Conservation (phyloP, 768 basidiomycete species). For the Calocybe gangraenosa region DNA sequence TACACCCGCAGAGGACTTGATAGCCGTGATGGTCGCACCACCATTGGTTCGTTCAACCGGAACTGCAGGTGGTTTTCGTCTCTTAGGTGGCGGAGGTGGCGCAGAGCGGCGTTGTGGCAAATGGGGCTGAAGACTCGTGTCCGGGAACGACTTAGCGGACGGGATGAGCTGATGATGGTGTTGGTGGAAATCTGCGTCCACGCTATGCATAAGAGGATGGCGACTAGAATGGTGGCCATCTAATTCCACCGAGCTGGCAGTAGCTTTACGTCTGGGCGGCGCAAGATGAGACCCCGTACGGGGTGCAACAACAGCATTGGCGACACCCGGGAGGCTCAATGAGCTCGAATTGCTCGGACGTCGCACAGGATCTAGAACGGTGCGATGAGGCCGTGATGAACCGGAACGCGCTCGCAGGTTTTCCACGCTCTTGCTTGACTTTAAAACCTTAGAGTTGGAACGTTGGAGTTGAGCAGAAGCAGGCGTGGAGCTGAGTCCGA, state of each 20-base stretch:
- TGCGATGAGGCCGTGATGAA: conserved; percentile 24
- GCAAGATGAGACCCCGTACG: conserved; percentile 4
- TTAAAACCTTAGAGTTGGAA: conserved; percentile 42
- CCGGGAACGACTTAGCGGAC: conserved; percentile 1
- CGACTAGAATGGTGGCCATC: conserved; percentile 17
- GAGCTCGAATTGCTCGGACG: conserved; percentile 36
- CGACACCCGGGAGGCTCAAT: conserved; percentile 27
- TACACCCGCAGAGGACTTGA: conserved; percentile 41
- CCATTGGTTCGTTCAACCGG: conserved; percentile 46
- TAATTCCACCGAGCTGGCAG: conserved; percentile 19
- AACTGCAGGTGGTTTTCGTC: conserved; percentile 70
- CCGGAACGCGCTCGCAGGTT: conserved; percentile 35
- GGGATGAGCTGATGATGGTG: conserved; percentile 15
- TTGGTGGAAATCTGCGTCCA: conserved; percentile 11
- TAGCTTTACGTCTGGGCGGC: conserved; percentile 21
- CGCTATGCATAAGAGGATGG: conserved; percentile 7
- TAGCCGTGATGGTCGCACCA: conserved; percentile 58
- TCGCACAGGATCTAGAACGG: conserved; percentile 30
- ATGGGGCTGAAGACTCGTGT: conserved; percentile 5
- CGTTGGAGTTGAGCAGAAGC: conserved; percentile 31
- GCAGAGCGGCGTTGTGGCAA: conserved; percentile 41
- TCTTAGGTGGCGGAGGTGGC: conserved; percentile 64
- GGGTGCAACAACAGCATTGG: conserved; percentile 8
- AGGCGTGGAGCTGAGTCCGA: conserved; percentile 21
- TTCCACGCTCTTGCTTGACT: conserved; percentile 66